Evolutionary conservation across 495 filamentous ascomycete genomes (phyloP).

Genomic region (Hypoxylon lienhwacheense): DNA sequence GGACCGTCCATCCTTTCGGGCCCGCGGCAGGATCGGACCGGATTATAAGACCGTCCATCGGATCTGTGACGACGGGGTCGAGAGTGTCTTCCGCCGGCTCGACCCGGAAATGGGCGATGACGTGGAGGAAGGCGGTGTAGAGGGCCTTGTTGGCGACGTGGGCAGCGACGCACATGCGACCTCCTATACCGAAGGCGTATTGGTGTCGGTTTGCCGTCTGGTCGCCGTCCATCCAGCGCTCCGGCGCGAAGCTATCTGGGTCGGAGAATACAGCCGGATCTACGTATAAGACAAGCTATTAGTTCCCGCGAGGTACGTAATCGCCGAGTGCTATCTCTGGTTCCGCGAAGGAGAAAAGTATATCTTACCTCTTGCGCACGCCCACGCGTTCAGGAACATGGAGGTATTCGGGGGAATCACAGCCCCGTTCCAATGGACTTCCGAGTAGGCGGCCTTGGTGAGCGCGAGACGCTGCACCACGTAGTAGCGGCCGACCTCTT

Average conservation of each 20-base stretch:
- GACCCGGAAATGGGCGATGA: slow-evolving; percentile 63
- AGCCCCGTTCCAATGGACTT: slow-evolving; percentile 62
- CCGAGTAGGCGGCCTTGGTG: slow-evolving; percentile 64
- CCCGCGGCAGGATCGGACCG: slow-evolving; percentile 25
- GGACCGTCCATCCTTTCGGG: slow-evolving; percentile 25
- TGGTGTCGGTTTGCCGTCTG: slow-evolving; percentile 59
- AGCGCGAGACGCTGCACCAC: slow-evolving; percentile 75
- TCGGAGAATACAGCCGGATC: slow-evolving; percentile 66
- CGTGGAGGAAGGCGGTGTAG: slow-evolving; percentile 66
- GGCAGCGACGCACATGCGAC: slow-evolving; percentile 68
- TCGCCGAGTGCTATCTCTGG: background rate
- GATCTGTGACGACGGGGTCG: slow-evolving; percentile 22
- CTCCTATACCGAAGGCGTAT: slow-evolving; percentile 71
- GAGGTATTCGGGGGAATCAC: slow-evolving; percentile 65
- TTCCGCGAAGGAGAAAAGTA: too few species aligned
- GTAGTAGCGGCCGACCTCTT: slow-evolving; percentile 71
- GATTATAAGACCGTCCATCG: slow-evolving; percentile 23
- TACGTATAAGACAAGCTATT: slow-evolving; percentile 10
- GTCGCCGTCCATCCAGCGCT: slow-evolving; percentile 61
- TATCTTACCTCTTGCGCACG: slow-evolving; percentile 12
- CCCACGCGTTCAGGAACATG: slow-evolving; percentile 59
- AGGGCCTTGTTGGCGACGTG: slow-evolving; percentile 70
- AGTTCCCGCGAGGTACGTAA: too few species aligned
- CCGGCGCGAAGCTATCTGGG: slow-evolving; percentile 60
- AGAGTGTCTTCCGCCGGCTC: slow-evolving; percentile 24